Percentiles rank a stretch among this genome's conserved stretches.
Conservation (phyloP, 1,139 yeast species). For the Hanseniaspora gamundiae region DNA sequence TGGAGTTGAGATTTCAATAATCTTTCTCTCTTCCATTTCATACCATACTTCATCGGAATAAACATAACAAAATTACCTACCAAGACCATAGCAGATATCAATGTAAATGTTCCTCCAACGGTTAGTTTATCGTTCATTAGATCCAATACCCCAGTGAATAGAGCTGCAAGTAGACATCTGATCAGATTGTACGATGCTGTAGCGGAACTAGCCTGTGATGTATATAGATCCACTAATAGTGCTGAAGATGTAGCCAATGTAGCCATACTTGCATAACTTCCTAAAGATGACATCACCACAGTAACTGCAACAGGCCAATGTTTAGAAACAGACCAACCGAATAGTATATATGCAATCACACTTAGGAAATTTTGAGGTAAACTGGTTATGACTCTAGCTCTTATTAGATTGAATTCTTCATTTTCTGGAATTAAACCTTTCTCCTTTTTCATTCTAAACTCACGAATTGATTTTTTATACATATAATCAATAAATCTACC, state of each 20-base stretch:
- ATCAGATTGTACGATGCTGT: constrained; percentile 48
- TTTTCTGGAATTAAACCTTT: constrained; percentile 12
- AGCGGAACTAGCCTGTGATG: constrained; percentile 47
- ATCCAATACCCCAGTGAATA: constrained; percentile 51
- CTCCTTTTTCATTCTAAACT: constrained; percentile 9
- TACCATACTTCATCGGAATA: constrained; percentile 23
- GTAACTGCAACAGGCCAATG: constrained; percentile 42
- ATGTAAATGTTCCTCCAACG: constrained; percentile 53
- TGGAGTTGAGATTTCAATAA: constrained; percentile 13
- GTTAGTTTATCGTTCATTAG: constrained; percentile 41
- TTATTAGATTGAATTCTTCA: constrained; percentile 32
- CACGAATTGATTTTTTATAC: constrained; percentile 24
- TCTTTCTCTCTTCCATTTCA: constrained; percentile 21
- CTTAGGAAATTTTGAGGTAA: constrained; percentile 28
- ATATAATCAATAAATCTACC: constrained; percentile 38
- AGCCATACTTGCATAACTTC: constrained; percentile 41
- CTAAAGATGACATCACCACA: constrained; percentile 40
- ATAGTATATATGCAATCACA: constrained; percentile 34
- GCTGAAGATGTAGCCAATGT: constrained; percentile 42
- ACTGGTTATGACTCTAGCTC: constrained; percentile 33
- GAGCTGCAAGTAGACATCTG: constrained; percentile 49
- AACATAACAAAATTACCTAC: constrained; percentile 17
- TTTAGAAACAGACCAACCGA: constrained; percentile 59
- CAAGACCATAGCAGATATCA: constrained; percentile 22
- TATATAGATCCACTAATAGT: constrained; percentile 48